Conservation (phyloP, 805 yeast genomes). For the Pichia occidentalis region DNA sequence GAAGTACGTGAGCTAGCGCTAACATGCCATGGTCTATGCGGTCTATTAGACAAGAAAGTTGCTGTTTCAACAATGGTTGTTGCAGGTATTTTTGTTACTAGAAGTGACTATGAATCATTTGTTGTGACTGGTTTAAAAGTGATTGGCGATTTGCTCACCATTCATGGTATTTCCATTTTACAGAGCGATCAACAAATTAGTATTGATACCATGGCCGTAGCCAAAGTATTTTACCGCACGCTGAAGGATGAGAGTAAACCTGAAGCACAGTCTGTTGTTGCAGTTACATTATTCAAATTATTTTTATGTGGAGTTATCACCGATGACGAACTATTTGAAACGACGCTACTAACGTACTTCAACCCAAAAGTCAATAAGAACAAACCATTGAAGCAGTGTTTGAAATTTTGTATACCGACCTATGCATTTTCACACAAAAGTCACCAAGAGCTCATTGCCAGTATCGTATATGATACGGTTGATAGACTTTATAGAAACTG, state of each 20-base stretch:
- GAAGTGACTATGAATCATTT: conserved; percentile 51
- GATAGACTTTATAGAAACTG: conserved; percentile 44
- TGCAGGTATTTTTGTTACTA: conserved; percentile 61
- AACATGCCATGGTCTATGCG: conserved; percentile 71
- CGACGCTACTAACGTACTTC: conserved; percentile 67
- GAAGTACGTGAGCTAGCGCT: conserved; percentile 60
- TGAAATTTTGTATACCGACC: conserved; percentile 84
- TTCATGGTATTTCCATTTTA: conserved; percentile 65
- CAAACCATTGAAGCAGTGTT: conserved; percentile 65
- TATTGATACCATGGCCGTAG: conserved; percentile 60
- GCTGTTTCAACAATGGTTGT: conserved; percentile 58
- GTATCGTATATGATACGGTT: conserved; percentile 61
- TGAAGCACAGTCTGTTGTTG: conserved; percentile 69
- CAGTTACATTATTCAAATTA: conserved; percentile 80
- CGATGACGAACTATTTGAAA: conserved; percentile 66
- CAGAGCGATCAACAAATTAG: conserved; percentile 46
- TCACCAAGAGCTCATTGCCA: conserved; percentile 63
- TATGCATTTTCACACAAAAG: conserved; percentile 68
- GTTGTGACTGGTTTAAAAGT: conserved; percentile 59
- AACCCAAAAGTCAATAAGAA: conserved; percentile 59
- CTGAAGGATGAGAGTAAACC: conserved; percentile 52
- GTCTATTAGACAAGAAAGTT: conserved; percentile 58
- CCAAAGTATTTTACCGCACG: conserved; percentile 62
- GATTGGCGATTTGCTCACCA: conserved; percentile 70
- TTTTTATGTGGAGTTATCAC: conserved; percentile 68